A percentile compares a stretch with the other conserved stretches of the same genome.
phyloP scores from a whole-genome alignment of 1,139 yeast species.

The Meyerozyma smithsonii region DNA sequence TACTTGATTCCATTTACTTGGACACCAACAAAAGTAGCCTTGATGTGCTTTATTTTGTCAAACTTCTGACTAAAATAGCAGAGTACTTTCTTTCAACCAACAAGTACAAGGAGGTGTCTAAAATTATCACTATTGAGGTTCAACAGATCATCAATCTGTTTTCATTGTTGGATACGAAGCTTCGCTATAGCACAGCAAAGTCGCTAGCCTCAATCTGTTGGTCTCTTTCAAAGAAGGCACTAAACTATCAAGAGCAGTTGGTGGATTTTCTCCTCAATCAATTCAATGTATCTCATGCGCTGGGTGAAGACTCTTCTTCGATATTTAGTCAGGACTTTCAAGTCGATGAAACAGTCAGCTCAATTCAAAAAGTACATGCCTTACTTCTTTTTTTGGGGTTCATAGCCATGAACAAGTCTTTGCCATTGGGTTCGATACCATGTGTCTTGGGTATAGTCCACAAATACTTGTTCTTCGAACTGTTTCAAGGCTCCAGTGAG shows the following conservation, averaged over 20 bases:
- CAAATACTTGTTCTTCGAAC: constrained; percentile 50
- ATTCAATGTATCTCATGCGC: background rate
- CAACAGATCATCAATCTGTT: constrained; percentile 24
- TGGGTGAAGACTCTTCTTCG: background rate
- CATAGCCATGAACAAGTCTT: constrained; percentile 22
- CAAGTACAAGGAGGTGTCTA: constrained; percentile 17
- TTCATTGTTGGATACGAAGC: constrained; percentile 25
- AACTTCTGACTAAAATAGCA: constrained; percentile 30
- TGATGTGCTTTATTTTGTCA: constrained; percentile 28
- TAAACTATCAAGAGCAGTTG: constrained; percentile 32
- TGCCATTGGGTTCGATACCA: constrained; percentile 24
- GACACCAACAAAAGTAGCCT: constrained; percentile 15
- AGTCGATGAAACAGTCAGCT: constrained; percentile 11
- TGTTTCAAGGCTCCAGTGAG: constrained; percentile 42
- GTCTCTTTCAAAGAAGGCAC: constrained; percentile 18
- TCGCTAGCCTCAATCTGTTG: constrained; percentile 22
- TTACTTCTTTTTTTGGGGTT: constrained; percentile 34
- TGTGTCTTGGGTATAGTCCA: constrained; percentile 28
- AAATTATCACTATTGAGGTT: constrained; percentile 26
- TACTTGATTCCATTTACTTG: constrained; percentile 12
- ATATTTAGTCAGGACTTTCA: background rate
- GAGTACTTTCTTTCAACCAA: constrained; percentile 12
- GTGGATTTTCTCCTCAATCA: background rate
- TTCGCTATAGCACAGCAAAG: constrained; percentile 37
- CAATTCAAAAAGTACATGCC: constrained; percentile 32